Conservation (phyloP, 108 stramenopile species). For the Skeletonema menzelii region DNA sequence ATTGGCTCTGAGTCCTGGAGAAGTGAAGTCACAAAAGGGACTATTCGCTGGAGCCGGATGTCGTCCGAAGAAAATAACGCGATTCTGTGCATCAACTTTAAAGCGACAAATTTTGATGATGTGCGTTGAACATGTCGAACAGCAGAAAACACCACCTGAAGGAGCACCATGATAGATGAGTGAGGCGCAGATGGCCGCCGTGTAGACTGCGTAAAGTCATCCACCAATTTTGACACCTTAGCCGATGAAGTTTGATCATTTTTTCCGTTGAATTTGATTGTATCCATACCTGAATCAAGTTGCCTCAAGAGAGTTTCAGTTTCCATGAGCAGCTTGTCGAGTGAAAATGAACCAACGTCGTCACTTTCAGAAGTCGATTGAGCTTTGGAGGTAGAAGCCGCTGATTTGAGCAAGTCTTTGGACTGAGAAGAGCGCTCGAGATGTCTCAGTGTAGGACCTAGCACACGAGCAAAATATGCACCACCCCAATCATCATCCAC, state of each 20-base stretch:
- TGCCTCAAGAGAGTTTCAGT: conserved; percentile 47
- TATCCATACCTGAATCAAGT: conserved; percentile 57
- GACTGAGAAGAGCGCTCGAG: conserved; percentile 15
- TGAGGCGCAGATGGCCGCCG: conserved; percentile 39
- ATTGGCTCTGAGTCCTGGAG: conserved; percentile 88
- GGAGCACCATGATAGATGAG: conserved; percentile 74
- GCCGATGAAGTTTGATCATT: conserved; percentile 32
- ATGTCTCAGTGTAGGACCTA: conserved; percentile 50
- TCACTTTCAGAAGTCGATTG: not conserved
- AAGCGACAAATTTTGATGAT: conserved; percentile 83
- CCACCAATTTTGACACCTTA: conserved; percentile 42
- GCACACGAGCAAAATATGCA: conserved; percentile 58
- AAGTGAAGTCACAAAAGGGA: conserved; percentile 82
- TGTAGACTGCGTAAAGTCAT: conserved; percentile 8
- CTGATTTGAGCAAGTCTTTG: conserved; percentile 11
- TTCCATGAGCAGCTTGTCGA: conserved; percentile 45
- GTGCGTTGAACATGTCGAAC: conserved; percentile 90
- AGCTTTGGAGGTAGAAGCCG: not conserved
- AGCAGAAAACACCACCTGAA: conserved; percentile 85
- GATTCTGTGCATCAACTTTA: conserved; percentile 86
- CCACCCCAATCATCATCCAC: conserved; percentile 73
- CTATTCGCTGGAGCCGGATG: conserved; percentile 89
- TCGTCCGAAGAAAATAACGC: conserved; percentile 80
- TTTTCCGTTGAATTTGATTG: conserved; percentile 12
- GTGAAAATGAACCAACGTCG: conserved; percentile 9